Base-by-base conservation (phyloP, 2,329 filamentous ascomycete genomes). In the Alternaria gaisen region DNA sequence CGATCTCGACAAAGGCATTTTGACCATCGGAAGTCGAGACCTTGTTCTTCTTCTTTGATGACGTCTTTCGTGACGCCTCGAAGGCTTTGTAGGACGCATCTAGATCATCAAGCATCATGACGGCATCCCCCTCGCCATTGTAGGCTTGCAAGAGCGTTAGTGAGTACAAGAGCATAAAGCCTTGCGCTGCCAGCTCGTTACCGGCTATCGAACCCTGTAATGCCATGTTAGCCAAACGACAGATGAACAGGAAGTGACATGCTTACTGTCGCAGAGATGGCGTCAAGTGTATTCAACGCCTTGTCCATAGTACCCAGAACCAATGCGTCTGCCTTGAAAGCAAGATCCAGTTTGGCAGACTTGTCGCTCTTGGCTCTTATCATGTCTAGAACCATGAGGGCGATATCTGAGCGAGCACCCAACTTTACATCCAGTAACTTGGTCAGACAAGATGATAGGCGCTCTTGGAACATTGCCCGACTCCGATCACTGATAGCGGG, bases 71-170 rank as follows among this genome's bases (percentile, higher is more conserved):
- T 76, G 91, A 93, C 60, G 90, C 83, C 65, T 90, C 87, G 22
- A 97, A 60, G 4, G 58, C 53, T 42, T 53, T 60, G 28, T 60
- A 57, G 16, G 58, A 93, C 60, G 90, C 83, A 66, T 90, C 87
- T n/a, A 97, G 84, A 69, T 97, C 94, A 55, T 91, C 87, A 9
- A 97, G 82, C 63, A 95, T 90, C 50, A 90, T 89, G 22, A 97
- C 86, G 0, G 93, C 92, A 73, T 98, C 95, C 0, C 91, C 85
- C 60, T 97, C 93, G 24, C 93, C 92, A 71, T 94, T 94, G 80
- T 97, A 97, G 9, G 97, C 85, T 77, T 97, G 93, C 56, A 98
- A 84, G 14, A 97, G 87, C 0, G 93, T 91, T 53, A 97, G 86
- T 0, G 92, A 90, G 75, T 97, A 93, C 1, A 98, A 85, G 36